Conservation (phyloP, 2,329 filamentous ascomycete genomes). For the Ascocoryne sarcoides region DNA sequence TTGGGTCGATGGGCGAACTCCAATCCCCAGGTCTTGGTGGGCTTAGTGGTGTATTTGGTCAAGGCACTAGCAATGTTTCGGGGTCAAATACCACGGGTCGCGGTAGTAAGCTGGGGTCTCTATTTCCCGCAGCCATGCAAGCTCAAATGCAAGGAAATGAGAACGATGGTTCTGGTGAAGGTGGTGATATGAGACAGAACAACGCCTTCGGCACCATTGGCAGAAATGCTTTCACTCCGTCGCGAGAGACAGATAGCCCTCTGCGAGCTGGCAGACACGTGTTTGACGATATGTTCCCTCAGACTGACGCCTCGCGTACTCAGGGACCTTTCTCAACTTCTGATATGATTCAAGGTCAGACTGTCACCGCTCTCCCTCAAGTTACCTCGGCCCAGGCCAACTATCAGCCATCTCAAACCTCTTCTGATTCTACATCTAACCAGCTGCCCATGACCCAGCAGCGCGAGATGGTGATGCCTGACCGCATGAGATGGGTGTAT, state of each 20-base stretch:
- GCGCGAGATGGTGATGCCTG: conserved; percentile 97
- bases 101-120: conserved; percentile 72
- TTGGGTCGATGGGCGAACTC: conserved; percentile 67
- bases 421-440: conserved; percentile 46
- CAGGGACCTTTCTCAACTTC: conserved; percentile 22
- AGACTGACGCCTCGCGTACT: conserved; percentile 15
- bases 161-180: conserved; percentile 49
- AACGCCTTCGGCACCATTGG: conserved; percentile 61
- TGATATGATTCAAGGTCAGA: conserved; percentile 19
- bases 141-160: conserved; percentile 76
- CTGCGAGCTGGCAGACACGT: conserved; percentile 45
- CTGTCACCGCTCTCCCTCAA: conserved; percentile 20
- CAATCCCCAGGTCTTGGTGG: conserved; percentile 65
- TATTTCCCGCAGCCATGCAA: conserved; percentile 86
- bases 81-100: conserved; percentile 60
- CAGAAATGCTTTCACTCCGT: conserved; percentile 46
- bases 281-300: conserved; percentile 41
- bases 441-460: conserved; percentile 62
- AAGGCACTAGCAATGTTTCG: conserved; percentile 46
- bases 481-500: conserved; percentile 98
- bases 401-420: conserved; percentile 26
- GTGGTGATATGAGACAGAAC: conserved; percentile 50
- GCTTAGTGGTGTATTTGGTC: conserved; percentile 62
- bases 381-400: conserved; percentile 20
- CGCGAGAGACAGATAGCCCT: conserved; percentile 51